Base-by-base conservation (phyloP, 2,329 filamentous ascomycete species). In the Arthrobotrys sphaeroides region DNA sequence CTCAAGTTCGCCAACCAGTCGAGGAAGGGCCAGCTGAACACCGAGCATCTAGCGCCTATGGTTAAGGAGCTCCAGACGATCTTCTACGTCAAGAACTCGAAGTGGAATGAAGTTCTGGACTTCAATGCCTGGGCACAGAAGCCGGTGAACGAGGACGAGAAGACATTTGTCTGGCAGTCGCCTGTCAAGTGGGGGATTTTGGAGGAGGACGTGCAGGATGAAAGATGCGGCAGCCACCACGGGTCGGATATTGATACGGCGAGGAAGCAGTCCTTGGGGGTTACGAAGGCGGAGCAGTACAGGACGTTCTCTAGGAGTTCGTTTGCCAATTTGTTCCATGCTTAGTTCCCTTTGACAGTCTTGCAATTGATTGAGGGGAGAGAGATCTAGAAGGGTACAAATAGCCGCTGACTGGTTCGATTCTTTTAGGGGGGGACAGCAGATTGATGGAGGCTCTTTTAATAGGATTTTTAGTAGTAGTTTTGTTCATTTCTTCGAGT, bases 31-130 rank as follows among this genome's bases (percentile, higher is more conserved):
- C 36, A 36, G 1, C 22, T 53, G 0, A 61, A 67, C 45, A 38
- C 33, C 6, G 69, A 73, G 20, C 36, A 24, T 18, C 43, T 73
- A 3, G 36, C 65, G 6, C 61, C 61, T 1, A 47, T 73, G 26
- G 22, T 73, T 2, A 66, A 67, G 4, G 33, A 61, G 18, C 18
- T 73, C 1, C 40, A 73, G 18, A 24, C 22, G 2, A 1, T 67
- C 7, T 73, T 66, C 13, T 67, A 66, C n/a, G 22, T 73, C 12
- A 73, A 73, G 33, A 73, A 60, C 24, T 73, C 69, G 2, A 49
- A 40, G 13, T 73, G 69, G 69, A 73, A 67, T 26, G 61, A 73
- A 18, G 9, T 67, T 0, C 24, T 57, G 9, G 69, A 73, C 18
- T 66, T 73, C 33, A 67, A 61, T 9, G 33, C 33, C 7, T 73